Base-by-base conservation (phyloP, 2,329 filamentous ascomycete genomes). In the Bipolaris gigantea region DNA sequence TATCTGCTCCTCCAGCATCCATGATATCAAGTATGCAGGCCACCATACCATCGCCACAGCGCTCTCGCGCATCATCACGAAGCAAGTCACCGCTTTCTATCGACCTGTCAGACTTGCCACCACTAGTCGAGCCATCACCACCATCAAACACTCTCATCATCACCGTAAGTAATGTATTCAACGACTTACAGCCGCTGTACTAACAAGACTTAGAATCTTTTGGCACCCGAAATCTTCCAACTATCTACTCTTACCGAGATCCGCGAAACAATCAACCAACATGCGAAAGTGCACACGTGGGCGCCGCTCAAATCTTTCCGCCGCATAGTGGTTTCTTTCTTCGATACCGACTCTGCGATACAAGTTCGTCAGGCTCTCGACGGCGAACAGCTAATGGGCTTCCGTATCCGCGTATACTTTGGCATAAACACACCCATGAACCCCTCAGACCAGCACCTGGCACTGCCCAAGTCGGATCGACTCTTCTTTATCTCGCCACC, bases 81-180 rank as follows among this genome's bases (percentile, higher is more conserved):
- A 64, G 60, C 62, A 74, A 72, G 56, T 73, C 79, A 55, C 77
- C 81, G 64, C 83, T 91, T 53, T 87, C 85, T 19, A 82, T 94
- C 67, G 89, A 93, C 70, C 83, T 93, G 41, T 88, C 88, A 58
- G 83, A 81, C 68, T 77, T 93, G 38, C 89, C 90, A 45, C 83
- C 88, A 33, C 80, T 90, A 50, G 79, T 80, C 38, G 83, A 85
- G 70, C 89, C 89, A n/a, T 86, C 89, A 23, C 84, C 87, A 50
- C 88, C 89, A 5, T 89, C 88, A 62, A 94, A 94, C 79, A 94
- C 90, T 0, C 85, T 94, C 52, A 85, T 94, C 68, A 88, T 94
- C 71, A 94, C 90, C 66, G 76, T 78, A 67, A 60, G 75, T 63
- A 30, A 13, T 16, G 10, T 23, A 32, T 4, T 16, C 16, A 13